phyloP scores from a whole-genome alignment of 1,139 yeast genomes.

The Pichiaceae sp. region DNA sequence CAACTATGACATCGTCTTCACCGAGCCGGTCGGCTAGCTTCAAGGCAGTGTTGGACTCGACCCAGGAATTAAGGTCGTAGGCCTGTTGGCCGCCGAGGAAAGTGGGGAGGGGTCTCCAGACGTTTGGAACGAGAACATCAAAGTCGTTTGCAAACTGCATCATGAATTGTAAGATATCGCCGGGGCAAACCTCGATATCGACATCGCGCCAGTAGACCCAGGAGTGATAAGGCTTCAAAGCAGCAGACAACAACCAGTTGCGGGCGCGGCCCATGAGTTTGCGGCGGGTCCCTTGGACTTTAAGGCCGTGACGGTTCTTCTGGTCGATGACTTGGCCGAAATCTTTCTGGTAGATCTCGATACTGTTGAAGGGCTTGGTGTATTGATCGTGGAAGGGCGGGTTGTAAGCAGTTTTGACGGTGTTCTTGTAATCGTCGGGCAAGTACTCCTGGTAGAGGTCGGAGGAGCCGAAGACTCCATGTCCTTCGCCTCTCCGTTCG shows the following conservation, averaged over 20 bases:
- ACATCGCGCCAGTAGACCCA: conserved; percentile 97
- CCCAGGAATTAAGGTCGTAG: conserved; percentile 84
- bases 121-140: conserved; percentile 88
- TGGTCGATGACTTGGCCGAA: conserved; percentile 82
- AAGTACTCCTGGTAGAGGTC: conserved; percentile 62
- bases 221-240: conserved; percentile 76
- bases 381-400: conserved; percentile 60
- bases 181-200: conserved; percentile 79
- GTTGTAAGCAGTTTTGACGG: conserved; percentile 47
- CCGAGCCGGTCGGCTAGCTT: conserved; percentile 57
- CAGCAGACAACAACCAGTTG: conserved; percentile 74
- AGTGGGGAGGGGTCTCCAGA: conserved; percentile 80
- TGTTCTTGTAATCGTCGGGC: conserved; percentile 56
- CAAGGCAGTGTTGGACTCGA: conserved; percentile 65
- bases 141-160: conserved; percentile 55
- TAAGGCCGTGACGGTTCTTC: conserved; percentile 86
- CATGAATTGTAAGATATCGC: conserved; percentile 67
- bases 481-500: conserved; percentile 22
- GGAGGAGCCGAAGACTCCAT: conserved; percentile 38
- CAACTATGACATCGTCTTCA: conserved; percentile 85
- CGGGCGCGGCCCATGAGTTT: conserved; percentile 87
- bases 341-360: conserved; percentile 72
- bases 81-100: conserved; percentile 75
- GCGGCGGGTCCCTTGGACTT: conserved; percentile 84
- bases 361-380: conserved; percentile 64